These are phyloP conservation scores for Priceomyces medius DNA, from an alignment of 805 yeast genomes.

Conservation along the genomic window DNA sequence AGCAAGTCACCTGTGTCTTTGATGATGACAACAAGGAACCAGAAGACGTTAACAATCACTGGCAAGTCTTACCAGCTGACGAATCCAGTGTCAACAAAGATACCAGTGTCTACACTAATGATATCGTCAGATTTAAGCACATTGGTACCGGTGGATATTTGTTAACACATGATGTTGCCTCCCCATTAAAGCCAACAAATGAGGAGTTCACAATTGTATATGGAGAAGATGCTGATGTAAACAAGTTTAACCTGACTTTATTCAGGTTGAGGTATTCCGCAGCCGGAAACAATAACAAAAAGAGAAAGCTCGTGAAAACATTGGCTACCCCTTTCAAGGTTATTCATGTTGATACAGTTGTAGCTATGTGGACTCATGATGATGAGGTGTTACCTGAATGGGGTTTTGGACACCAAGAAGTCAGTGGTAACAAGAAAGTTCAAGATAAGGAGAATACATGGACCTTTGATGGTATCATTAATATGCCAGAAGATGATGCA, in stretches of 20 bases:
- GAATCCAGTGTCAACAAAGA: constrained; percentile 42
- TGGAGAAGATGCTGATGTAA: constrained; percentile 51
- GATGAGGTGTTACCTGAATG: constrained; percentile 88
- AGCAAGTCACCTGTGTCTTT: constrained; percentile 79
- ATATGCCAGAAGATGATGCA: constrained; percentile 50
- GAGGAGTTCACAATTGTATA: constrained; percentile 84
- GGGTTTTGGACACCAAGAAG: constrained; percentile 91
- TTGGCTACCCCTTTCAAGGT: constrained; percentile 67
- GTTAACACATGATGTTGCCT: constrained; percentile 93
- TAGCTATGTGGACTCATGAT: constrained; percentile 91
- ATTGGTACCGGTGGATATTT: constrained; percentile 75
- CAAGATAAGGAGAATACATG: constrained; percentile 68
- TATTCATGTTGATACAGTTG: constrained; percentile 81
- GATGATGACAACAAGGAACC: constrained; percentile 31
- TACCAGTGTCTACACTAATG: constrained; percentile 62
- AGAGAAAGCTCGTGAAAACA: constrained; percentile 58
- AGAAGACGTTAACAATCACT: constrained; percentile 67
- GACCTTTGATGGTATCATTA: constrained; percentile 69
- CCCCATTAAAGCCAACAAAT: constrained; percentile 87
- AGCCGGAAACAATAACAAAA: constrained; percentile 38
- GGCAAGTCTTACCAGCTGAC: constrained; percentile 76
- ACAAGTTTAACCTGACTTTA: constrained; percentile 67
- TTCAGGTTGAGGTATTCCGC: constrained; percentile 64
- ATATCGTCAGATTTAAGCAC: constrained; percentile 76
- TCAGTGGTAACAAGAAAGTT: constrained; percentile 87